phyloP scores from a whole-genome alignment of 176 grass and related monocot genomes.

The Hordeum marinum region DNA sequence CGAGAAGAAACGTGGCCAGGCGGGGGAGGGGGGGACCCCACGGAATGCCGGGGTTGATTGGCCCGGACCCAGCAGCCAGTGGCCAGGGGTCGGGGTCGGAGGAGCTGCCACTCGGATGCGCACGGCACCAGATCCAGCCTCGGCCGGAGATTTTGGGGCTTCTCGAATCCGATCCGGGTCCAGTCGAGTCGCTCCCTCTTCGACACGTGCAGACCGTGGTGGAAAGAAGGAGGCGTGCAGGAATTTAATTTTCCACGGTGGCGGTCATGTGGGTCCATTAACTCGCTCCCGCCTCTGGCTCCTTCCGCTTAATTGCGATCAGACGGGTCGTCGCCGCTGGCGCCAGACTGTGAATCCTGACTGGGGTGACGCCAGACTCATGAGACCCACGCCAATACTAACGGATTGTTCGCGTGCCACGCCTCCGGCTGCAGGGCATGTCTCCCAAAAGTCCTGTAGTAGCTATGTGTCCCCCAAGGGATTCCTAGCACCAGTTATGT shows the following conservation, averaged over 20 bases:
- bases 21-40: background rate
- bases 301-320: slow-evolving; percentile 43
- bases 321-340: slow-evolving; percentile 12
- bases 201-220: background rate
- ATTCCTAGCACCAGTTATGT: background rate
- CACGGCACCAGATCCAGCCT: slow-evolving; percentile 28
- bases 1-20: slow-evolving; percentile 4
- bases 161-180: slow-evolving; percentile 11
- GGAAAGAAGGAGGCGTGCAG: background rate
- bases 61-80: slow-evolving; percentile 9
- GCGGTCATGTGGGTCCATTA: slow-evolving; percentile 29
- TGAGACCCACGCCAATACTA: background rate
- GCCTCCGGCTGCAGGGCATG: background rate
- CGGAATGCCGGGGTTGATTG: slow-evolving; percentile 3
- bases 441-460: background rate
- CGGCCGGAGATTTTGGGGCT: slow-evolving; percentile 17
- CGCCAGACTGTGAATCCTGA: background rate
- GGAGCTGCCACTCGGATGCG: slow-evolving; percentile 23
- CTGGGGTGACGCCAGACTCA: slow-evolving; percentile 7
- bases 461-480: background rate
- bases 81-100: background rate
- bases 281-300: background rate
- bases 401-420: background rate
- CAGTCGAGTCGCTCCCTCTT: background rate
- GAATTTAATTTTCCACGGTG: slow-evolving; percentile 5